Conservation (phyloP, 2,329 filamentous ascomycete genomes). For the Calonectria multiphialidica region DNA sequence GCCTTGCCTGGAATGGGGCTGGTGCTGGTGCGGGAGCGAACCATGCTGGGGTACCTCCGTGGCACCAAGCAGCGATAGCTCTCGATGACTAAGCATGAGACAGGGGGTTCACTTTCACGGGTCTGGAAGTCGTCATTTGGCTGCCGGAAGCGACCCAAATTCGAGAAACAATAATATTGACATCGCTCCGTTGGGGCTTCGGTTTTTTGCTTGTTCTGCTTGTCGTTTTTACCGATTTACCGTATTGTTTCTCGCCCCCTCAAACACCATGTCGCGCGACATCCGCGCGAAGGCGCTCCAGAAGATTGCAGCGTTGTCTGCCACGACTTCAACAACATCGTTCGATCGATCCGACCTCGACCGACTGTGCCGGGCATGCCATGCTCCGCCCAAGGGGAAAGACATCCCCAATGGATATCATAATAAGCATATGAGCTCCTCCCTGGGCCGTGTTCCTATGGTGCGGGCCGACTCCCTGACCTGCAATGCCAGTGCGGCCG, state of each 20-base stretch:
- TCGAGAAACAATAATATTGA: constrained; percentile 32
- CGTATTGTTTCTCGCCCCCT: constrained; percentile 15
- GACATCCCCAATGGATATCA: constrained; percentile 62
- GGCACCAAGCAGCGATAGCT: constrained; percentile 49
- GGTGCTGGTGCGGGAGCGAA: constrained; percentile 6
- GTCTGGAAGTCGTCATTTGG: constrained; percentile 37
- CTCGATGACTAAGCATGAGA: constrained; percentile 54
- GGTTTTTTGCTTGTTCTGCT: constrained; percentile 9
- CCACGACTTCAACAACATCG: constrained; percentile 63
- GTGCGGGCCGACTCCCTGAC: constrained; percentile 52
- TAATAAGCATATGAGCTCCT: constrained; percentile 54
- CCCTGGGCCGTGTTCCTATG: constrained; percentile 70
- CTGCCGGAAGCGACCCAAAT: constrained; percentile 17
- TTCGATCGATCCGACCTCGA: constrained; percentile 75
- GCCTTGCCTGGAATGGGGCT: constrained; percentile 56
- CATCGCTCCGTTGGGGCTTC: constrained; percentile 24
- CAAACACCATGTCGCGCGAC: constrained; percentile 61
- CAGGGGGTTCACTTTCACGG: constrained; percentile 39
- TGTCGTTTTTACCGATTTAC: neutral
- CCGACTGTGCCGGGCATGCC: constrained; percentile 69
- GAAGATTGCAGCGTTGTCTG: constrained; percentile 74
- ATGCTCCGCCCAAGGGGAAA: constrained; percentile 57
- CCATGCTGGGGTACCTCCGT: constrained; percentile 7
- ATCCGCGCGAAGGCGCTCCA: constrained; percentile 73
- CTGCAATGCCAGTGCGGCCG: neutral